Evolutionary conservation across 176 grass and related monocot genomes (phyloP), one percentile per base, ranked within the genome.

Genomic region (Lolium rigidum): DNA sequence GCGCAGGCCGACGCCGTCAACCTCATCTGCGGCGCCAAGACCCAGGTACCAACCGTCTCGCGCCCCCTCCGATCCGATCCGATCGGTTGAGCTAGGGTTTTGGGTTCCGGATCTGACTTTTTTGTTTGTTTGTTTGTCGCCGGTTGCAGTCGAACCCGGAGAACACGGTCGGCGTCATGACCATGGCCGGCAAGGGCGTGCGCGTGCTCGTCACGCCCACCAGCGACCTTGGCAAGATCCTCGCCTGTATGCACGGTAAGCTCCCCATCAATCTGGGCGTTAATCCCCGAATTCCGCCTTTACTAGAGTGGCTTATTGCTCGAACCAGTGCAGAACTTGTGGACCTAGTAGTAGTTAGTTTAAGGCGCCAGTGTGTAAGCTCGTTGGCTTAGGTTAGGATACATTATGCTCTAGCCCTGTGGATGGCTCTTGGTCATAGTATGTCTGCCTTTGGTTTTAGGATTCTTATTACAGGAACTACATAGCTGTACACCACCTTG

Each of bases 211-310:
- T 99, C 80, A 99, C 97, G 7, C 97, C 97, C n/a, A 99, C 97
- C 41, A 93, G 92, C 55, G 97, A 99, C 95, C 92, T 99, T 73
- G 97, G 97, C 70, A 99, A 97, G 91, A 99, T 99, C 80, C 94
- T 99, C 76, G 94, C 97, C 85, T 91, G 90, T 79, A 99, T 97
- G 97, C 97, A 99, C 31, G 97, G 97, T 99, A 88, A 54, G 64
- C 78, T 78, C 21, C 82, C 63, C 26, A 10, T n/a, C 9, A 41
- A 64, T n/a, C n/a, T n/a, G n/a, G n/a, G n/a, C n/a, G n/a, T n/a
- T n/a, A n/a, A n/a, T 24, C 46, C 80, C n/a, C 37, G 10, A 83
- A 39, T 31, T n/a, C 31, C 8, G 15, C 20, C 12, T 67, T 80
- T 69, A 22, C 50, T 41, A 38, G 35, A 57, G 24, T 64, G 17